Conservation (phyloP, 2,329 filamentous ascomycete genomes). For the Trichoderma sp. region DNA sequence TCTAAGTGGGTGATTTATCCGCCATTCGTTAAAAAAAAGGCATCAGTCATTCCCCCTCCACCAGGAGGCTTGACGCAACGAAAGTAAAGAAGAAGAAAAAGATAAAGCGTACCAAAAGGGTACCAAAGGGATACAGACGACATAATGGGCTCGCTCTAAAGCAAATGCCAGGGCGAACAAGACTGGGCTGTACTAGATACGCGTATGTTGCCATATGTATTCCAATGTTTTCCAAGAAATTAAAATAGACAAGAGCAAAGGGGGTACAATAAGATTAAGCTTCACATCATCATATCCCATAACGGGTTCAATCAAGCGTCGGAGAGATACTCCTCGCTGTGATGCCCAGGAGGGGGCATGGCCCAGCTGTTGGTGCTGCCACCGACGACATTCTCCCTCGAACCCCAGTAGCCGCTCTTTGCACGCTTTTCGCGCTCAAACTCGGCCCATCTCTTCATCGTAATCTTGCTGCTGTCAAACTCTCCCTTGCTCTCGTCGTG, state of each 20-base stretch:
- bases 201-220: constrained; percentile 20
- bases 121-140: neutral
- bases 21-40: neutral
- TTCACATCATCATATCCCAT: constrained; percentile 6
- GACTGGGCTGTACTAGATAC: neutral
- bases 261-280: constrained; percentile 4
- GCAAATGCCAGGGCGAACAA: constrained; percentile 11
- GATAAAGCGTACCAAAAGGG: neutral
- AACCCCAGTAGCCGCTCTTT: constrained; percentile 55
- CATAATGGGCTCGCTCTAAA: constrained; percentile 4
- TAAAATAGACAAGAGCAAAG: constrained; percentile 11
- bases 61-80: neutral
- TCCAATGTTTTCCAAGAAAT: constrained; percentile 8
- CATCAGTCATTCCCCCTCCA: constrained; percentile 10
- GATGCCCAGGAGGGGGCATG: constrained; percentile 48
- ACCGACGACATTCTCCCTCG: constrained; percentile 53
- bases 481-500: constrained; percentile 89
- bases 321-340: constrained; percentile 59
- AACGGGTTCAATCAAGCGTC: constrained; percentile 46
- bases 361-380: constrained; percentile 48
- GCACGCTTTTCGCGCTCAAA: constrained; percentile 73
- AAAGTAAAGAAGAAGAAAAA: neutral
- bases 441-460: constrained; percentile 98
- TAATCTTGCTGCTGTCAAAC: constrained; percentile 98
- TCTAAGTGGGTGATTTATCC: constrained; percentile 9